Conservation (phyloP, 768 basidiomycete species). For the Rubroboletus pulcherrimus region DNA sequence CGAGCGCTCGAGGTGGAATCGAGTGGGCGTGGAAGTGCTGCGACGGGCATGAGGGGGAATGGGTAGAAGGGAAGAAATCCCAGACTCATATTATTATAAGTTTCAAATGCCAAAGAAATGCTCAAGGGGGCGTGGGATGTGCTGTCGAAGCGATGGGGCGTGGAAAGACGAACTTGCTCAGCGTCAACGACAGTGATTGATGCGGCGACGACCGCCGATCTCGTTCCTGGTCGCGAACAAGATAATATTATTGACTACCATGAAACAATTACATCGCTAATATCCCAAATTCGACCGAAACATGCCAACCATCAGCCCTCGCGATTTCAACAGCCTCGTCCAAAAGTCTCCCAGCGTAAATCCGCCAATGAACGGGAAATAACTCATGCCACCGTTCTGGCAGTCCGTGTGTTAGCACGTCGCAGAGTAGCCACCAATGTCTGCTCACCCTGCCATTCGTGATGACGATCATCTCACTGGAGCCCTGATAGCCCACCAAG, state of each 20-base stretch:
- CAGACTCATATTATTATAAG: slow-evolving; percentile 3
- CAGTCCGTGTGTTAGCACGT: neutral
- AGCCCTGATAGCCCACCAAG: slow-evolving; percentile 44
- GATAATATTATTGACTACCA: neutral
- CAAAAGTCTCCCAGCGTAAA: slow-evolving; percentile 44
- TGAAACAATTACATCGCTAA: slow-evolving; percentile 18
- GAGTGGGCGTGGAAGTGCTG: slow-evolving; percentile 13
- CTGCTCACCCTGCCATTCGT: slow-evolving; percentile 51
- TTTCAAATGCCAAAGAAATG: neutral
- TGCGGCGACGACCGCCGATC: neutral
- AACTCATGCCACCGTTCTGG: slow-evolving; percentile 40
- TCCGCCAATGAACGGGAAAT: slow-evolving; percentile 41
- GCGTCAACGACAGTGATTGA: neutral
- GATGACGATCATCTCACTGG: slow-evolving; percentile 51
- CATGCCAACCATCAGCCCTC: slow-evolving; percentile 24
- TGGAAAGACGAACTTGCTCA: slow-evolving; percentile 9
- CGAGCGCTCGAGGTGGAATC: slow-evolving; percentile 27
- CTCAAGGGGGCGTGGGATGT: slow-evolving; percentile 4
- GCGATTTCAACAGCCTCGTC: slow-evolving; percentile 40
- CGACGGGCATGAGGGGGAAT: slow-evolving; percentile 23
- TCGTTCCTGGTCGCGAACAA: slow-evolving; percentile 5
- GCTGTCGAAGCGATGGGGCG: slow-evolving; percentile 2
- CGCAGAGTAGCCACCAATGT: neutral
- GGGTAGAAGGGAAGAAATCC: slow-evolving; percentile 12
- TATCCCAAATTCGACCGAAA: slow-evolving; percentile 30